Evolutionary conservation across 495 filamentous ascomycete species (phyloP).

Genomic region (Penicillium pulvis): DNA sequence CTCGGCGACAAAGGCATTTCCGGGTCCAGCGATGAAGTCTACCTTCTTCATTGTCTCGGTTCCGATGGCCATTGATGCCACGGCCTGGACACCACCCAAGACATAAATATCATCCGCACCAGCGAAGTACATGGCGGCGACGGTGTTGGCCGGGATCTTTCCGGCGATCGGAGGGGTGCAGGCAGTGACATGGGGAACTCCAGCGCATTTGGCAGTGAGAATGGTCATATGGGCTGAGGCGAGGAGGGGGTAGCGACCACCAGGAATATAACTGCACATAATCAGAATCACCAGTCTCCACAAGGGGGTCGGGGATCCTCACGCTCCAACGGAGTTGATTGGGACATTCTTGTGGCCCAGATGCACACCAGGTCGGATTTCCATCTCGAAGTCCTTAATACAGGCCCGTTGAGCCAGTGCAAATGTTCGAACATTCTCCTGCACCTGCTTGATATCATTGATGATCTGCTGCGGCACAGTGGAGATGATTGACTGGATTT

Average conservation of each 20-base stretch:
- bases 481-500: slow-evolving; percentile 27
- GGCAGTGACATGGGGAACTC: slow-evolving; percentile 50
- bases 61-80: slow-evolving; percentile 81
- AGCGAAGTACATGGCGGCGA: slow-evolving; percentile 56
- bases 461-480: slow-evolving; percentile 43
- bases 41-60: slow-evolving; percentile 63
- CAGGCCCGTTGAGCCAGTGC: slow-evolving; percentile 47
- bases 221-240: slow-evolving; percentile 62
- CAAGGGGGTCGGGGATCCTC: slow-evolving; percentile 4
- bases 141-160: slow-evolving; percentile 49
- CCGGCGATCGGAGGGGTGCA: slow-evolving; percentile 56
- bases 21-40: slow-evolving; percentile 57
- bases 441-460: slow-evolving; percentile 54
- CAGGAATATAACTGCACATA: slow-evolving; percentile 48
- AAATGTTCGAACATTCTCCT: slow-evolving; percentile 52
- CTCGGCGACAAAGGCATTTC: slow-evolving; percentile 58
- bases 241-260: slow-evolving; percentile 55
- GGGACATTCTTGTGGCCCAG: slow-evolving; percentile 53
- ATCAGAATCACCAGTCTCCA: neutral
- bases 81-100: slow-evolving; percentile 55
- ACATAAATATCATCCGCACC: slow-evolving; percentile 56
- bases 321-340: slow-evolving; percentile 38
- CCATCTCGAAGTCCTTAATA: slow-evolving; percentile 50
- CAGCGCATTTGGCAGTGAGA: slow-evolving; percentile 57
- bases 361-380: slow-evolving; percentile 51